Evolutionary conservation across 2,329 filamentous ascomycete species (phyloP).

Genomic region (Plenodomus lindquistii): DNA sequence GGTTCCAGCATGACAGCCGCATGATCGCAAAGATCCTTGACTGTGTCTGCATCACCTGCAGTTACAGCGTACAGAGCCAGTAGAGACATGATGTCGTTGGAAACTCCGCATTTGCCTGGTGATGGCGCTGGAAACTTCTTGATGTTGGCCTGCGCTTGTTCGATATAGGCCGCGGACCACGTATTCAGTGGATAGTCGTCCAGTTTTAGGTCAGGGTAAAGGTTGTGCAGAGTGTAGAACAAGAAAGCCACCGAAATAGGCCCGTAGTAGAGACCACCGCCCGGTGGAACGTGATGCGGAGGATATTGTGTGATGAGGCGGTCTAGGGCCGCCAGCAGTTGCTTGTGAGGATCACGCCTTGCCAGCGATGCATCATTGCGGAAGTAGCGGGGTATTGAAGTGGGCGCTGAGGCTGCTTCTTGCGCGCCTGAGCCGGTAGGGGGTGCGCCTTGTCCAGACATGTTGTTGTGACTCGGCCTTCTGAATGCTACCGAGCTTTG

Average conservation of each 20-base stretch:
- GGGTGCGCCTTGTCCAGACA: conserved; percentile 33
- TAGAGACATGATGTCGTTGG: conserved; percentile 55
- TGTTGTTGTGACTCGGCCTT: conserved; percentile 8
- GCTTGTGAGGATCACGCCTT: conserved; percentile 53
- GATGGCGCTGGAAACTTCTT: conserved; percentile 53
- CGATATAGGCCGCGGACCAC: conserved; percentile 56
- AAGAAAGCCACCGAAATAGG: conserved; percentile 55
- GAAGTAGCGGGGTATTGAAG: conserved; percentile 47
- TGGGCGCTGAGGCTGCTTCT: conserved; percentile 20
- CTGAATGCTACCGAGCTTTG: conserved; percentile 4
- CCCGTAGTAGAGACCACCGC: conserved; percentile 56
- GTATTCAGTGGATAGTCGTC: conserved; percentile 52
- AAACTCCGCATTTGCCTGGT: conserved; percentile 53
- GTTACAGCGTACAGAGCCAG: conserved; percentile 56
- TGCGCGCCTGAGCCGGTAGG: conserved; percentile 18
- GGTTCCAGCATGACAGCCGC: conserved; percentile 51
- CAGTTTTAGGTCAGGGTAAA: conserved; percentile 53
- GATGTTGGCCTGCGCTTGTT: conserved; percentile 55
- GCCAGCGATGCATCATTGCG: conserved; percentile 45
- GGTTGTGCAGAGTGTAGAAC: conserved; percentile 54
- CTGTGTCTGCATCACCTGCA: conserved; percentile 55
- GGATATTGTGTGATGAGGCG: conserved; percentile 54
- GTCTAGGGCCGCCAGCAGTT: conserved; percentile 54
- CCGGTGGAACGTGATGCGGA: conserved; percentile 50
- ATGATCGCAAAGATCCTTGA: conserved; percentile 55